Base-by-base conservation (phyloP, 129 eudicot species). In the Centella asiatica region DNA sequence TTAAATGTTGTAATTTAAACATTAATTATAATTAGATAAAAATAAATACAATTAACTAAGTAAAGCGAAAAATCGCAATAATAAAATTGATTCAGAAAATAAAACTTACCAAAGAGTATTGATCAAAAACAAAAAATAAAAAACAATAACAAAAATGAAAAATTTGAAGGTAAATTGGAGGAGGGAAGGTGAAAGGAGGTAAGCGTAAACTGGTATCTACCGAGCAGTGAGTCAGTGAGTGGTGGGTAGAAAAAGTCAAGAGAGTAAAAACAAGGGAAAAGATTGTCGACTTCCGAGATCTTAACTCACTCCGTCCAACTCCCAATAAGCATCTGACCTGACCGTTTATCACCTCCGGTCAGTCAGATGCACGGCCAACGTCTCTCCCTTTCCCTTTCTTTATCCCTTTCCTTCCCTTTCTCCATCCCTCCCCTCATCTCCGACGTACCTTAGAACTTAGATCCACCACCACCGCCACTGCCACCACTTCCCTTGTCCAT, bases 361-460 rank as follows among this genome's bases (percentile, higher is more conserved):
- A 73, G 75, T 72, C 82, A 76, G 57, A 80, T 80, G 82, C 57
- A 80, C 86, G 82, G 86, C 80, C 77, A 68, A 27, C 70, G 42
- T 25, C 59, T 31, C 57, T 25, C 44, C 68, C 52, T 47, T 40
- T 69, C 50, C 32, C 72, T 9, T 61, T 70, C 70, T 42, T 47
- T 62, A 20, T 55, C 66, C 60, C 19, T 54, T 57, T 28, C 73
- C 64, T 63, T 28, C 42, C 17, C 54, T 62, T 27, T 27, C 60
- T 17, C 12, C 13, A 26, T 37, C 64, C 20, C 39, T 31, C 44
- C 23, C 49, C 20, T 57, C 65, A 11, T 60, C 78, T 40, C 75
- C 81, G 77, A 77, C 81, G 57, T 51, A 66, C 72, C 52, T 61
- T 68, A 40, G 53, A n/a, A n/a, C n/a, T n/a, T n/a, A n/a, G n/a